Evolutionary conservation across 2,329 filamentous ascomycete species (phyloP), one percentile per base, ranked within the genome.

Genomic region (Periconia sp.): DNA sequence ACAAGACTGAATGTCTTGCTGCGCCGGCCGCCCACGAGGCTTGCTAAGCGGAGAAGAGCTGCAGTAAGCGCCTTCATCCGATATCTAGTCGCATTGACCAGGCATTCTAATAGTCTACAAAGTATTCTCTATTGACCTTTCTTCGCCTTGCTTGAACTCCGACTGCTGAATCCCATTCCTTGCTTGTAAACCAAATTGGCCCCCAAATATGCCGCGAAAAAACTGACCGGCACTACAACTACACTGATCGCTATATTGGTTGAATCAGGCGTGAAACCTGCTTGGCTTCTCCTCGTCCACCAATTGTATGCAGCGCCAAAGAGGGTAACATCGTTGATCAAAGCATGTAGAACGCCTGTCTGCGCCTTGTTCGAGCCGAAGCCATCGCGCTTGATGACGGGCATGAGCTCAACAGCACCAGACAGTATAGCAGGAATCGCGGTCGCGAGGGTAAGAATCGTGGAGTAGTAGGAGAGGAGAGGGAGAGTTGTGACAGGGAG

Each of bases 111-210:
- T n/a, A n/a, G n/a, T n/a, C n/a, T n/a, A n/a, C n/a, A n/a, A n/a
- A n/a, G 7, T 28, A 1, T 12, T n/a, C 9, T 18, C 29, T 40
- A 63, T 36, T 64, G 59, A 34, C 36, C 42, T 46, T 63, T 63
- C 55, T 66, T 70, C 7, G 45, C 51, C 38, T 54, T 57, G 51
- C 52, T 59, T 4, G 56, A 47, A 8, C 50, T 55, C 2, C 50
- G 52, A 13, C 55, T 43, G 10, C 62, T 57, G 28, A 77, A 67
- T 2, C 74, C 75, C 55, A 77, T 72, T 0, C 75, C 75, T 45
- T 73, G 72, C 21, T 70, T 61, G 51, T 77, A 78, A 4, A 73
- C 72, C 47, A 78, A 46, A 7, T 56, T 58, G 0, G 73, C 74
- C 3, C 75, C 75, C 4, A 77, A 59, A 43, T 72, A 73, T 10